Evolutionary conservation across 176 grass and related monocot genomes (phyloP), one percentile per base, ranked within the genome.

Genomic region (Oryza punctata): DNA sequence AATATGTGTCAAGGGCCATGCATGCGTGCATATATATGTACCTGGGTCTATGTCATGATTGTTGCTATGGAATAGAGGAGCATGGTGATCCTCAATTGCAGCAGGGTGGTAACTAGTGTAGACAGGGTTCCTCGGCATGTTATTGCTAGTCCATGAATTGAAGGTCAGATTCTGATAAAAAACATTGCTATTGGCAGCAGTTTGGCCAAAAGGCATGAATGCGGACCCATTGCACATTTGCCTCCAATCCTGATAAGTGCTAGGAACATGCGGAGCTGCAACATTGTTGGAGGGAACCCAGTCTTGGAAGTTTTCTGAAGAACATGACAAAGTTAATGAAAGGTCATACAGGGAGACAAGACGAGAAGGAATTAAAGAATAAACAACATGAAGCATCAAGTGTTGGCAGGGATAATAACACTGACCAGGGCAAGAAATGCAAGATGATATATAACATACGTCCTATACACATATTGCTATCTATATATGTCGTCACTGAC

Each of bases 81-180:
- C 64, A 52, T 82, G 88, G 59, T 61, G 44, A 49, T 78, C 63
- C 59, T 49, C 54, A 11, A 44, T 41, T 49, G 28, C 47, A 41
- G 79, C 33, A 57, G 52, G 52, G 52, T n/a, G 30, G 27, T 63
- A 83, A 9, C 8, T 6, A 69, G 23, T 50, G 40, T 11, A 6
- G 57, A 33, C 77, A 71, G 76, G 24, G 78, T 88, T 90, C 28
- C 18, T 75, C 28, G 52, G 73, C 59, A 73, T 60, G 73, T 65
- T 63, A 40, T 66, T 75, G 21, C 25, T 84, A 37, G 78, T 60
- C 83, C 82, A 78, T 24, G 45, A 21, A 26, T 40, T 65, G 40
- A 69, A 49, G 23, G 78, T 69, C 3, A 82, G 47, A 16, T 76
- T 79, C n/a, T 76, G 76, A 10, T 94, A 44, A 23, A 82, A 87